A percentile compares a stretch with the other conserved stretches of the same genome.
Evolutionary conservation across 75 land plant genomes (phyloP).

Genomic region (Selaginella moellendorffii): DNA sequence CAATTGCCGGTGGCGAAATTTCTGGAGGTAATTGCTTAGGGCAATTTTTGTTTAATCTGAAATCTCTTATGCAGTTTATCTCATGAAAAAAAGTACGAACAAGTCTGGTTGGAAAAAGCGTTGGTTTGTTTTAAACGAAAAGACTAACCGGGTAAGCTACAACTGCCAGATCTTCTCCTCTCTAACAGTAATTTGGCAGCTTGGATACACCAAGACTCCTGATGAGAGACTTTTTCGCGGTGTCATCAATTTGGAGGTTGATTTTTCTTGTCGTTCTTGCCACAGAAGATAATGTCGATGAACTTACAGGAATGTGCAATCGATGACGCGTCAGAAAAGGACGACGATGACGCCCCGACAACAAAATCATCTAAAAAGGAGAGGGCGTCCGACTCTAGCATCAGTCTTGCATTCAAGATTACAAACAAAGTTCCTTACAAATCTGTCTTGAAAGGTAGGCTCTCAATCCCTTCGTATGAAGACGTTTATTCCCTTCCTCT

Average conservation of each 20-base stretch:
- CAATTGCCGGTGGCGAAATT: background rate
- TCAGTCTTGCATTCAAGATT: constrained; percentile 3
- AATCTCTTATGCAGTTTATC: background rate
- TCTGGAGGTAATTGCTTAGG: background rate
- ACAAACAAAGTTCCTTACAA: constrained; percentile 5
- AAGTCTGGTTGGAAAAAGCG: constrained; percentile 2
- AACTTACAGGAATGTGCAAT: constrained; percentile 1
- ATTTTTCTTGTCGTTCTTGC: background rate
- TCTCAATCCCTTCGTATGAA: background rate
- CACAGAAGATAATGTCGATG: background rate
- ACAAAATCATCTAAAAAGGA: background rate
- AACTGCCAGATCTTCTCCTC: background rate
- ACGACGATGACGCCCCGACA: background rate
- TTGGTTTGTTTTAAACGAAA: constrained; percentile 8
- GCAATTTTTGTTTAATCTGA: background rate
- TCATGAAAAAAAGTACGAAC: background rate
- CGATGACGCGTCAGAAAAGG: constrained; percentile 3
- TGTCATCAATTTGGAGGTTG: constrained; percentile 8
- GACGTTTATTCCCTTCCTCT: too few species aligned
- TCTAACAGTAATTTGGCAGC: background rate
- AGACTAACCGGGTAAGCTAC: background rate
- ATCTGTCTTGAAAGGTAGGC: constrained; percentile 4
- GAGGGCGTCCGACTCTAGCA: background rate
- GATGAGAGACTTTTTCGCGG: constrained; percentile 1
- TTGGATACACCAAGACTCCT: background rate